Evolutionary conservation across 1,139 yeast species (phyloP), one percentile per base, ranked within the genome.

Genomic region (Lipomyces yarrowii): DNA sequence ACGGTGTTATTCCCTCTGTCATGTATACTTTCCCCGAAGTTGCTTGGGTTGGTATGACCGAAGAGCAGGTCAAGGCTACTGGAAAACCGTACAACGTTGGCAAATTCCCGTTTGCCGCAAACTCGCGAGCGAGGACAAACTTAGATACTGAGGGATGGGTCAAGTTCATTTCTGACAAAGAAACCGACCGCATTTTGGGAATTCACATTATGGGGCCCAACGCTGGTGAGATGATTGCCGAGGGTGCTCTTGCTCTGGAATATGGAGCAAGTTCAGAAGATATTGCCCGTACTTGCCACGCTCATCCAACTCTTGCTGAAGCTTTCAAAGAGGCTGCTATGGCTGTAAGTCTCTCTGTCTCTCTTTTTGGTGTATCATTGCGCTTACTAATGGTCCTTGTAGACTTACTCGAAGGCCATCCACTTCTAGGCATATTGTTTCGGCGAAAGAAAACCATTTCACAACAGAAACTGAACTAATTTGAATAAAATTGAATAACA

Each of bases 151-250:
- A 94, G 73, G 99, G 99, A 68, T 90, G 93, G 74, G 98, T 94
- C 77, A 94, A 94, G 84, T 87, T 94, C 78, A 80, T 96, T 72
- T 93, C 97, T 71, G 99, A 96, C 79, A 94, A 96, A 75, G 97
- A 94, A 81, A 93, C 99, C 70, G 97, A 96, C 82, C 87, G 99
- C 79, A 86, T 96, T 56, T 84, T 96, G 74, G 99, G 99, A 79
- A 94, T 91, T 71, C 99, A 96, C 83, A 94, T 96, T 79, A 89
- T 93, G 74, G 99, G 99, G 74, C 91, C 99, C 74, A 91, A 91
- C 77, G 99, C 99, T 67, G 99, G 99, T 82, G 99, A 96, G 84
- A 91, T 96, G 97, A 94, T 96, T 78, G 98, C 97, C 72, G 99
- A 96, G 83, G 98, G 93, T 70, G 97, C 96, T 73, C 86, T 96